Conservation (phyloP, 129 eudicot species). For the Heracleum sosnowskyi region DNA sequence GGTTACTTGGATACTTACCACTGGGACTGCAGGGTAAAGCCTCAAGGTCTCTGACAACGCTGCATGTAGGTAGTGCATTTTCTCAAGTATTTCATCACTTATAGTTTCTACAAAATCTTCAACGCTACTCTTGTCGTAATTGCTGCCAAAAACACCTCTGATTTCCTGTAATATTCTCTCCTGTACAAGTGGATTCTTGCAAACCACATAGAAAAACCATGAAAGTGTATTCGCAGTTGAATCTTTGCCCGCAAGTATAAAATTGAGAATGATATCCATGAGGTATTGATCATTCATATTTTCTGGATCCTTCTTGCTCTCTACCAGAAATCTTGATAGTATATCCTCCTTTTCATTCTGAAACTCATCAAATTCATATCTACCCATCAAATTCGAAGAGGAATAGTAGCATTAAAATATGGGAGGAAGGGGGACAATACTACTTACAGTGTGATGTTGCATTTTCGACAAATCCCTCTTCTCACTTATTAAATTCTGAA, state of each 20-base stretch:
- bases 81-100: slow-evolving; percentile 1
- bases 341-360: not conserved
- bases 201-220: not conserved
- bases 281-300: slow-evolving; percentile 5
- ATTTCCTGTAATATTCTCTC: not conserved
- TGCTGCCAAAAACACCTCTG: not conserved
- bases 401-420: not conserved
- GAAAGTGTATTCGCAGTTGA: slow-evolving; percentile 1
- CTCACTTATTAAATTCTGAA: not conserved
- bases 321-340: not conserved
- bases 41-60: slow-evolving; percentile 2
- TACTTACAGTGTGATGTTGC: not conserved
- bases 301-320: slow-evolving; percentile 6
- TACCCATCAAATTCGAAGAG: not conserved
- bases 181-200: slow-evolving; percentile 6
- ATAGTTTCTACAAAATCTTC: slow-evolving; percentile 1
- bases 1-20: not conserved
- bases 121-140: not conserved
- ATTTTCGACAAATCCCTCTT: not conserved
- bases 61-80: slow-evolving; percentile 1
- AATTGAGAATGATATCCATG: not conserved
- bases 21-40: slow-evolving; percentile 4
- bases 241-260: not conserved
- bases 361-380: not conserved
- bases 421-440: not conserved